Evolutionary conservation across 2,329 filamentous ascomycete genomes (phyloP), one percentile per base, ranked within the genome.

Genomic region (Fusarium torreyae): DNA sequence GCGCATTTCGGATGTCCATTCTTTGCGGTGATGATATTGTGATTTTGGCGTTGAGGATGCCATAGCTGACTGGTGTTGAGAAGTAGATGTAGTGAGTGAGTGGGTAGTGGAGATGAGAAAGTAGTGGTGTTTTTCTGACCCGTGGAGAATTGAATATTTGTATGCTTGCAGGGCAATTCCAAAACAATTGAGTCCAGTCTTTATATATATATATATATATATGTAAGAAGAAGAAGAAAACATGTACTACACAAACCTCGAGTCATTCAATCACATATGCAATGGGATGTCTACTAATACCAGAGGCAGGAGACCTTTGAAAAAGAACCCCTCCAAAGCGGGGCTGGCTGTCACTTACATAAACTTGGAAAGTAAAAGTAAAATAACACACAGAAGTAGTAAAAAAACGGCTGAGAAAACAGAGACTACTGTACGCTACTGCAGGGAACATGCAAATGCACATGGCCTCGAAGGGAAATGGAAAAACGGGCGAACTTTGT

Each of bases 1-100:
- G 71, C 86, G 85, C 85, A 87, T 87, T 61, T 81, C 77, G 20
- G 80, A 68, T 1, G 85, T 86, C 76, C 87, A 85, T 52, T 70
- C 67, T 57, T 38, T 38, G 40, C 28, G 33, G 49, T 65, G 36
- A 40, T 57, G 88, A 90, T 75, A 55, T 40, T 71, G 58, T 48
- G 50, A 38, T 28, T 60, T 57, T 18, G 49, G 51, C 15, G 67
- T 65, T 42, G 67, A 63, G 24, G 68, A 69, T 48, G 68, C 57
- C 64, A 70, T 71, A 18, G 40, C 26, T 58, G 60, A 24, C 43
- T 56, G 31, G 11, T 33, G 38, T n/a, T 22, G 28, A 5, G 28
- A 31, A 31, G 28, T 31, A 3, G 26, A 3, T 3, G 26, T 28
- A 10, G 26, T 8, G 3, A 11, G 28, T 31, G 11, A 31, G 28